Evolutionary conservation across 208 protist species (phyloP).

Genomic region (Wallacemonas sp.): DNA sequence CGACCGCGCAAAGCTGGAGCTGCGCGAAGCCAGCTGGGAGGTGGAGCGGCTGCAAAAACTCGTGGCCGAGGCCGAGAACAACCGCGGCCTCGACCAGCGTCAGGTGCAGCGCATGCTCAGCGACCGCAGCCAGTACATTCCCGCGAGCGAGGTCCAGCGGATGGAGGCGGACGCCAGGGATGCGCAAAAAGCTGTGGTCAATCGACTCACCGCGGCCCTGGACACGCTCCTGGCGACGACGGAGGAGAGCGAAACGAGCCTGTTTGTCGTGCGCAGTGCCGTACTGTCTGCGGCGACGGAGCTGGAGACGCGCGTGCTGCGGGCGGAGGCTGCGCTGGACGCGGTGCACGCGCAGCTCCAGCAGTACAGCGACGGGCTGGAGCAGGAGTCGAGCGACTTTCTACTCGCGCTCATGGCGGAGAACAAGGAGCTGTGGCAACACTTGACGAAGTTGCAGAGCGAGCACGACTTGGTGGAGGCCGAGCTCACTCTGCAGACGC

Average conservation of each 20-base stretch:
- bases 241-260: constrained; percentile 64
- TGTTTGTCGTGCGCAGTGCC: constrained; percentile 70
- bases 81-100: constrained; percentile 48
- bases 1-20: constrained; percentile 35
- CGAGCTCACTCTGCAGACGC: constrained; percentile 38
- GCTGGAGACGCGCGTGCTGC: constrained; percentile 50
- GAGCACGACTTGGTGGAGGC: constrained; percentile 45
- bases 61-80: constrained; percentile 43
- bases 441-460: constrained; percentile 55
- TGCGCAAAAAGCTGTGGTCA: constrained; percentile 36
- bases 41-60: constrained; percentile 42
- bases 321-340: constrained; percentile 52
- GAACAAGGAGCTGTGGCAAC: constrained; percentile 77
- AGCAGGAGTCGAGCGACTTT: constrained; percentile 54
- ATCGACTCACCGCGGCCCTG: constrained; percentile 36
- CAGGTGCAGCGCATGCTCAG: constrained; percentile 65
- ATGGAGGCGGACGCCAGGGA: constrained; percentile 43
- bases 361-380: constrained; percentile 38
- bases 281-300: constrained; percentile 69
- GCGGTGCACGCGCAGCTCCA: constrained; percentile 36
- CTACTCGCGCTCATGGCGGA: constrained; percentile 58
- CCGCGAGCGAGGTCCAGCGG: constrained; percentile 52
- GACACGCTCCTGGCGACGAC: constrained; percentile 35
- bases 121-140: constrained; percentile 69
- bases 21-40: constrained; percentile 42